Percentiles rank a stretch among this genome's conserved stretches.
Evolutionary conservation across 2,329 filamentous ascomycete species (phyloP).

Genomic region (Pestalotiopsis sp.): DNA sequence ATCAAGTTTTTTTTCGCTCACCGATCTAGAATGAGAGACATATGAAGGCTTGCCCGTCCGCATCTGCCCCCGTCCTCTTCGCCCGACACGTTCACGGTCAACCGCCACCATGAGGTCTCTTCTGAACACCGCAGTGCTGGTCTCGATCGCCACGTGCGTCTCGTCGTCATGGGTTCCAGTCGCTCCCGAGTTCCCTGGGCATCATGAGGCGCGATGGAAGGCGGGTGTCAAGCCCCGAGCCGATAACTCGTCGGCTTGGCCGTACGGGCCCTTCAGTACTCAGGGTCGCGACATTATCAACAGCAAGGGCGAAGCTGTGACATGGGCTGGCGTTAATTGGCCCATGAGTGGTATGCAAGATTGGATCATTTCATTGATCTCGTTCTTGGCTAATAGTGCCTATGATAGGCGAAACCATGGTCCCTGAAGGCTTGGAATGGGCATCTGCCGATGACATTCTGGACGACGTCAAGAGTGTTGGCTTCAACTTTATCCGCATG

Average conservation of each 20-base stretch:
- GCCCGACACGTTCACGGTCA: not conserved
- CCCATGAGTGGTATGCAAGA: constrained; percentile 35
- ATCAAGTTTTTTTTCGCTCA: not conserved
- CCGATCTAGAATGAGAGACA: not conserved
- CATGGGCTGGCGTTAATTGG: constrained; percentile 38
- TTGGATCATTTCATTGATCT: too few relatives aligned
- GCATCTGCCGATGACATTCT: constrained; percentile 49
- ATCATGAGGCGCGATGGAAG: not conserved
- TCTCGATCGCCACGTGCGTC: not conserved
- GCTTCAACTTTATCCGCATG: constrained; percentile 57
- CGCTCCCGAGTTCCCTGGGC: not conserved
- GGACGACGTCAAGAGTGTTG: constrained; percentile 46
- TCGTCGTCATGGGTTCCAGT: not conserved
- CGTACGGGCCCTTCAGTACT: constrained; percentile 39
- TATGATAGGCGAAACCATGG: constrained; percentile 47
- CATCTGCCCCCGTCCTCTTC: not conserved
- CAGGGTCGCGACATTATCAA: constrained; percentile 38
- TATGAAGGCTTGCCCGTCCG: not conserved
- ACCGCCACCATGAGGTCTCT: constrained; percentile 2
- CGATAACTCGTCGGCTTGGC: constrained; percentile 24
- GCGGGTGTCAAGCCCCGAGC: not conserved
- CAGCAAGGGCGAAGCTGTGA: constrained; percentile 33
- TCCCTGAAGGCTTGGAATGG: constrained; percentile 57
- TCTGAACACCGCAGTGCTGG: not conserved
- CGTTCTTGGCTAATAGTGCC: not conserved